These are phyloP conservation scores for Stipa capillata DNA, from an alignment of 176 grass and related monocot species.

Conservation along the genomic window DNA sequence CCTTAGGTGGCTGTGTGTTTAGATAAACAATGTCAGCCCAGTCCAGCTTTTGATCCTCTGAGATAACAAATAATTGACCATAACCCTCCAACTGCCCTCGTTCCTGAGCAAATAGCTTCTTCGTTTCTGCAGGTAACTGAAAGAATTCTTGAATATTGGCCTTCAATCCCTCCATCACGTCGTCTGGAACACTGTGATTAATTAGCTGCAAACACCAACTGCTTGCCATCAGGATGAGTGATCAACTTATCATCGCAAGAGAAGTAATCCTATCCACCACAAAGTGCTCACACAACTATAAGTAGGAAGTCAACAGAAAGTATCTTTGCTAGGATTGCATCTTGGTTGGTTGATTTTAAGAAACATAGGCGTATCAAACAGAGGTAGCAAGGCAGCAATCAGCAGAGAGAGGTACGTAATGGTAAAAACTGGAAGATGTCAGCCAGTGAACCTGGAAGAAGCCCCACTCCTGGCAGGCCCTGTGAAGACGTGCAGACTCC, in stretches of 20 bases:
- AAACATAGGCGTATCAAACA: background rate
- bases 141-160: conserved; percentile 17
- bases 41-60: conserved; percentile 58
- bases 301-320: background rate
- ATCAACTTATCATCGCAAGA: background rate
- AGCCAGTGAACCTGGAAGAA: conserved; percentile 41
- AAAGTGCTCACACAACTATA: background rate
- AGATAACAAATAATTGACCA: conserved; percentile 45
- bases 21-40: conserved; percentile 50
- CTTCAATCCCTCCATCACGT: conserved; percentile 27
- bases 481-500: conserved; percentile 22
- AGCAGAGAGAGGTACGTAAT: too few species aligned
- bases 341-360: background rate
- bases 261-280: background rate
- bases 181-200: conserved; percentile 15
- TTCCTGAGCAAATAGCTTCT: conserved; percentile 16
- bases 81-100: conserved; percentile 37
- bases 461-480: conserved; percentile 49
- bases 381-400: background rate
- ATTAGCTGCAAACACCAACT: conserved; percentile 3
- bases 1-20: conserved; percentile 7
- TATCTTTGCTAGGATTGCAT: background rate
- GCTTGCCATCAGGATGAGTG: background rate
- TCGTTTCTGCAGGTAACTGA: conserved; percentile 3
- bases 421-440: background rate